phyloP scores from a whole-genome alignment of 495 filamentous ascomycete species.

The Aspergillus kassunensis region DNA sequence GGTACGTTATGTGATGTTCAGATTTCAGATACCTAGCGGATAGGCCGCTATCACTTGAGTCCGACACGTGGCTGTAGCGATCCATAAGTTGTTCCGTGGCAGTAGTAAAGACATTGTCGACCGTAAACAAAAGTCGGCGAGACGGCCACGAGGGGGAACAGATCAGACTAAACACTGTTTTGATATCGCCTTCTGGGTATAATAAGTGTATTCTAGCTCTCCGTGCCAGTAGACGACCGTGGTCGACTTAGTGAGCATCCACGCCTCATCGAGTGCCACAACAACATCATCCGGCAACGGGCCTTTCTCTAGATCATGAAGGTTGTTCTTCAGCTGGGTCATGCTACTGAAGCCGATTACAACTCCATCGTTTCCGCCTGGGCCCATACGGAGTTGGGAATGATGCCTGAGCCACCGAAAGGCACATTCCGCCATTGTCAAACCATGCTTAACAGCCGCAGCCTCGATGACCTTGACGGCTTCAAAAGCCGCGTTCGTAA shows the following conservation, averaged over 20 bases:
- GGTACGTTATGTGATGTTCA: too few relatives aligned
- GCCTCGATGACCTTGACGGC: constrained; percentile 70
- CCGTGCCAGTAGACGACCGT: constrained; percentile 71
- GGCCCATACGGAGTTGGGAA: constrained; percentile 63
- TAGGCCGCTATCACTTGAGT: too few relatives aligned
- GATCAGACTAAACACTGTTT: too few relatives aligned
- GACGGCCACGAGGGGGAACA: too few relatives aligned
- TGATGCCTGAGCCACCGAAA: constrained; percentile 80
- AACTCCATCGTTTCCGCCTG: constrained; percentile 65
- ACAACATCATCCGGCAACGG: constrained; percentile 83
- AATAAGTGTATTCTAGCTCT: constrained; percentile 70
- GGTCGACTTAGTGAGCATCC: constrained; percentile 58
- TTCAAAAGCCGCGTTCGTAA: constrained; percentile 71
- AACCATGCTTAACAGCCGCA: constrained; percentile 64
- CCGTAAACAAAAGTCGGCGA: too few relatives aligned
- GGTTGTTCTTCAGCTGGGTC: constrained; percentile 69
- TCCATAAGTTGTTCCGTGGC: too few relatives aligned
- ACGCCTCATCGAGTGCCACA: constrained; percentile 70
- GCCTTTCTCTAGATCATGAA: constrained; percentile 76
- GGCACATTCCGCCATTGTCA: constrained; percentile 78
- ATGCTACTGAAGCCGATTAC: constrained; percentile 75
- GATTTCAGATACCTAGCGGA: too few relatives aligned
- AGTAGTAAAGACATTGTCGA: too few relatives aligned
- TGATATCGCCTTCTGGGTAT: constrained; percentile 64
- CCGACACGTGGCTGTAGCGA: too few relatives aligned